Percentiles rank a stretch among this genome's conserved stretches.
phyloP scores from a whole-genome alignment of 2,329 filamentous ascomycete species.

The Cercospora zeina region DNA sequence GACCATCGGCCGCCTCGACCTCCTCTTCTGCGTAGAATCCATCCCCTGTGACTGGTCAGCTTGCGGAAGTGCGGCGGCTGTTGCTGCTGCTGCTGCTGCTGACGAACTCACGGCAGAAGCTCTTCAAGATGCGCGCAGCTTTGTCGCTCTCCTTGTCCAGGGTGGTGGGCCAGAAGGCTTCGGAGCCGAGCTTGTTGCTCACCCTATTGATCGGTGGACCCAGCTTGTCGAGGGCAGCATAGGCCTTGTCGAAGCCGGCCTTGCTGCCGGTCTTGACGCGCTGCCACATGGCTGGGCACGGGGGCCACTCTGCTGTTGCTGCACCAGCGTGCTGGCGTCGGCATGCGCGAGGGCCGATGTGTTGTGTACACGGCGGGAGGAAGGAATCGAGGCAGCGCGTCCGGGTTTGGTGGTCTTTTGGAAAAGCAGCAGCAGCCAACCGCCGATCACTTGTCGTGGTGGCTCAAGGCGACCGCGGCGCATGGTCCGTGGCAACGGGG shows the following conservation, averaged over 20 bases:
- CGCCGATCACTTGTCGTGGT: conserved; percentile 6
- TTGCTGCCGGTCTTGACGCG: conserved; percentile 58
- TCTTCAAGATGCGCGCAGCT: conserved; percentile 82
- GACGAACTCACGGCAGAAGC: conserved; percentile 73
- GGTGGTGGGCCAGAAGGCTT: conserved; percentile 82
- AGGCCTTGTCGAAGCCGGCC: conserved; percentile 73
- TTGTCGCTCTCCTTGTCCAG: conserved; percentile 90
- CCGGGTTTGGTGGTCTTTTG: not conserved
- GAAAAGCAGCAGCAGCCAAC: not conserved
- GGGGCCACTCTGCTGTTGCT: not conserved
- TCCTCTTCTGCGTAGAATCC: conserved; percentile 65
- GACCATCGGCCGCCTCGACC: conserved; percentile 49
- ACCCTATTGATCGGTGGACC: conserved; percentile 72
- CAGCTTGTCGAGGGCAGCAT: conserved; percentile 65
- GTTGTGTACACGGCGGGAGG: not conserved
- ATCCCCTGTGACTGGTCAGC: conserved; percentile 52
- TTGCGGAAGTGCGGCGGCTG: not conserved
- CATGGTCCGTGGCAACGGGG: conserved; percentile 1
- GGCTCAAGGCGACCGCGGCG: conserved; percentile 5
- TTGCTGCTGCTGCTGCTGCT: not conserved
- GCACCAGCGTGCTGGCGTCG: not conserved
- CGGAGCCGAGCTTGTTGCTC: conserved; percentile 76
- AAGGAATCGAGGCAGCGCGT: not conserved
- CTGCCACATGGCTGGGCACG: conserved; percentile 50
- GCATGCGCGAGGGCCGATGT: not conserved